Evolutionary conservation across 2,329 filamentous ascomycete species (phyloP).

Genomic region (Penicillium sp.): DNA sequence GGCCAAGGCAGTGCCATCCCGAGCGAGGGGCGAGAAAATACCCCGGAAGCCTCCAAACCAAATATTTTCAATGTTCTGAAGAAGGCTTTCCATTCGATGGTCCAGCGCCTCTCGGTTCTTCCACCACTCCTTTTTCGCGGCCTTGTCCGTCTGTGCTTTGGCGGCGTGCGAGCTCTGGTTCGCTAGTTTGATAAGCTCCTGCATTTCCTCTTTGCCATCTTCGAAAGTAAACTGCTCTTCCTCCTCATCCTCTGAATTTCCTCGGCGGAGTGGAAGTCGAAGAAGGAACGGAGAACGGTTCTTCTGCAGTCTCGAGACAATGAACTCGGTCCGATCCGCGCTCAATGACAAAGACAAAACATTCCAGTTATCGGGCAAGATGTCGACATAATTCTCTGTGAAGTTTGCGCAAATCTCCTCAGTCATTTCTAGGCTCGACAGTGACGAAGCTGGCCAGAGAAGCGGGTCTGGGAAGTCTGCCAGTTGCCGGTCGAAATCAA

Average conservation of each 20-base stretch:
- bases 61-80: slow-evolving; percentile 80
- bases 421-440: slow-evolving; percentile 14
- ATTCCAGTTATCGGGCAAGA: slow-evolving; percentile 76
- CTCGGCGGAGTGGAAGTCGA: slow-evolving; percentile 75
- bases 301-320: slow-evolving; percentile 76
- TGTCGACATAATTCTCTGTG: slow-evolving; percentile 74
- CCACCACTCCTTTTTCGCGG: slow-evolving; percentile 84
- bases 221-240: slow-evolving; percentile 74
- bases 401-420: slow-evolving; percentile 55
- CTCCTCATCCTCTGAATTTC: slow-evolving; percentile 72
- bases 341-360: slow-evolving; percentile 80
- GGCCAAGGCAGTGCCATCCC: slow-evolving; percentile 58
- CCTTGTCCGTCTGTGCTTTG: slow-evolving; percentile 65
- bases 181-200: slow-evolving; percentile 72
- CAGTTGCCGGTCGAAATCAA: slow-evolving; percentile 44
- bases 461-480: slow-evolving; percentile 42
- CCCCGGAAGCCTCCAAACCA: slow-evolving; percentile 95
- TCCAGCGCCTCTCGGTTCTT: slow-evolving; percentile 75
- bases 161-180: slow-evolving; percentile 76
- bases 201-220: slow-evolving; percentile 70
- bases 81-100: slow-evolving; percentile 64
- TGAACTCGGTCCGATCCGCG: slow-evolving; percentile 75
- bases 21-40: slow-evolving; percentile 72
- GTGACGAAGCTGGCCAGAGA: slow-evolving; percentile 44
- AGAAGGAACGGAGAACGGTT: slow-evolving; percentile 76